phyloP scores from a whole-genome alignment of 139 green algal genomes.

The Ettlia oleoabundans region DNA sequence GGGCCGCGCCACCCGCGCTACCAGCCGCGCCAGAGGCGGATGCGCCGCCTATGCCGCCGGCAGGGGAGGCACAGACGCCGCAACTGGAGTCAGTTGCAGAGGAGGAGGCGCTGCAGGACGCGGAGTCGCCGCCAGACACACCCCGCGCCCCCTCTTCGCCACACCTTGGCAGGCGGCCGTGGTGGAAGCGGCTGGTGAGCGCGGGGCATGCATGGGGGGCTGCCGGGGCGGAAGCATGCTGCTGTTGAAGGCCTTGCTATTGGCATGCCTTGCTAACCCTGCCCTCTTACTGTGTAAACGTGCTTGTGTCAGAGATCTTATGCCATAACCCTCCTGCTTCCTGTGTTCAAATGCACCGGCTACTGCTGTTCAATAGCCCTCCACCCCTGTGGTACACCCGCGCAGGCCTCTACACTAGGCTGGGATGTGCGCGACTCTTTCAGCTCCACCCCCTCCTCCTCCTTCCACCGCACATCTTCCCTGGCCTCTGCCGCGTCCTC shows the following conservation, averaged over 20 bases:
- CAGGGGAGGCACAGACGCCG: not conserved
- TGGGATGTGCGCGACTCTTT: not conserved
- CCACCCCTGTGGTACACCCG: no score
- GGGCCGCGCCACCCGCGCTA: not conserved
- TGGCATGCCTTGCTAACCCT: no score
- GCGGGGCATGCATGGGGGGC: no score
- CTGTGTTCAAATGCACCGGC: no score
- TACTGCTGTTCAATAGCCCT: no score
- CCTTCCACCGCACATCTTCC: not conserved
- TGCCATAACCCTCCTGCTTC: no score
- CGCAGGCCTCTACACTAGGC: conserved; percentile 12
- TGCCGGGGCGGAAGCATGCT: no score
- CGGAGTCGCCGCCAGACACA: not conserved
- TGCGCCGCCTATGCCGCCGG: not conserved
- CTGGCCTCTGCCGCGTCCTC: not conserved
- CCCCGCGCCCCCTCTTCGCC: not conserved
- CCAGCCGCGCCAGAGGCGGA: not conserved
- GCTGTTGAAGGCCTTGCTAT: no score
- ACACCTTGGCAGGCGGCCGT: not conserved
- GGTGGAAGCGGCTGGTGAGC: not conserved
- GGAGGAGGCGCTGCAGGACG: not conserved
- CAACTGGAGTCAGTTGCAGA: conserved; percentile 11
- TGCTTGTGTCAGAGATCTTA: no score
- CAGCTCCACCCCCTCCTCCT: not conserved
- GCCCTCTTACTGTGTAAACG: no score